These are phyloP conservation scores for Poterioochromonas sp. DNA, from an alignment of 352 stramenopile genomes.

Conservation along the genomic window DNA sequence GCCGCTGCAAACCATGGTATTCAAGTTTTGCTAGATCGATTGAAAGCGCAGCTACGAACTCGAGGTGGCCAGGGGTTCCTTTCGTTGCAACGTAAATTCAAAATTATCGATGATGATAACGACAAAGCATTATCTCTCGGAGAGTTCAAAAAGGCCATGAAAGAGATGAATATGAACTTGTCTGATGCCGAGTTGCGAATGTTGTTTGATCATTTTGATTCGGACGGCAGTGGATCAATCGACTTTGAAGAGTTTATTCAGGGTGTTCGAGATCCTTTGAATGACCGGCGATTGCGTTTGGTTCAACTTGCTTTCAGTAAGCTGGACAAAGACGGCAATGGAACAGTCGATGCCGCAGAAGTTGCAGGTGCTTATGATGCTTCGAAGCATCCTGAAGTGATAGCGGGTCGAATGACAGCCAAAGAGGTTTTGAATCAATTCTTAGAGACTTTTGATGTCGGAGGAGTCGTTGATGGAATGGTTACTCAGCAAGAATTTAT, in stretches of 20 bases:
- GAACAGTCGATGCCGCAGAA: conserved; percentile 45
- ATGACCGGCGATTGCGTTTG: conserved; percentile 54
- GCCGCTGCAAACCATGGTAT: neutral
- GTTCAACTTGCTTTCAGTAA: conserved; percentile 63
- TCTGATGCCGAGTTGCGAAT: conserved; percentile 48
- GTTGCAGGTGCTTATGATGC: conserved; percentile 61
- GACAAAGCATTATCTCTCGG: conserved; percentile 58
- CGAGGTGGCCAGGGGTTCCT: conserved; percentile 64
- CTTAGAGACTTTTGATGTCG: conserved; percentile 63
- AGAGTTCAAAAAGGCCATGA: conserved; percentile 64
- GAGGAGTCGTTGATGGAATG: conserved; percentile 67
- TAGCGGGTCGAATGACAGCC: conserved; percentile 53
- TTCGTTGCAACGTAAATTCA: conserved; percentile 63
- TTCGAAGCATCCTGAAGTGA: conserved; percentile 65
- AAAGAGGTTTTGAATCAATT: conserved; percentile 65
- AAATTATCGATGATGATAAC: conserved; percentile 62
- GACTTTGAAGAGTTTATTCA: conserved; percentile 48
- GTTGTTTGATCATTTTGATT: conserved; percentile 53
- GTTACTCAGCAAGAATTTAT: conserved; percentile 61
- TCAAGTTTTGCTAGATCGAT: neutral
- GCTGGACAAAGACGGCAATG: conserved; percentile 52
- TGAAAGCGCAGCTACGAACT: conserved; percentile 48
- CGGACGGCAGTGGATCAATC: conserved; percentile 45
- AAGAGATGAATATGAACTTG: conserved; percentile 41
- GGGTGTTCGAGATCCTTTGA: conserved; percentile 51